Evolutionary conservation across 2,329 filamentous ascomycete genomes (phyloP), one percentile per base, ranked within the genome.

Genomic region (Aspergillus persii): DNA sequence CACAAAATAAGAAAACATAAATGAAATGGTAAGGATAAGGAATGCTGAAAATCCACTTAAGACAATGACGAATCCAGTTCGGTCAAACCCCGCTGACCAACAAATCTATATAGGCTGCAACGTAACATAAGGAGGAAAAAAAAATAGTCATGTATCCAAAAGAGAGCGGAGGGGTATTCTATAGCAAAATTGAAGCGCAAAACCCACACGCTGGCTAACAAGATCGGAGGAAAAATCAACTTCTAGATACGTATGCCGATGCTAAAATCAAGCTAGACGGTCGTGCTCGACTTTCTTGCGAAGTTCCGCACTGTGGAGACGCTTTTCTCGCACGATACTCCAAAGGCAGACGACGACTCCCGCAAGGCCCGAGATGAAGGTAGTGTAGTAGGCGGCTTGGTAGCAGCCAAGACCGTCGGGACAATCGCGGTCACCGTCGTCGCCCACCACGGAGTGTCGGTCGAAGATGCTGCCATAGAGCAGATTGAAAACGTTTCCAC

Each of bases 401-500:
- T 97, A 98, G 75, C 94, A 98, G 23, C 83, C 80, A 9, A 94
- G 75, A 0, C 95, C 95, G 29, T 94, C 86, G 23, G 83, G 81
- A 71, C 95, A 98, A 23, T 86, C 84, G 31, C 89, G 83, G 65
- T 92, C 87, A 23, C 91, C 92, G 47, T 86, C 83, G 0, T 84
- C 81, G 23, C 85, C 83, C 8, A 91, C 78, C 36, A 88, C 77
- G 26, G 89, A 93, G 74, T 97, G 92, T 8, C 79, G 78, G 72
- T 99, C 95, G 67, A 92, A 96, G 0, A 96, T 87, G 15, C 75
- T 78, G 52, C 95, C 95, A 72, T 98, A 99, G 59, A 95, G 86
- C 1, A 97, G 78, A 72, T 98, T 99, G 82, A 96, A 98, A 26
- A 96, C 75, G 68, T 98, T 96, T 53, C 92, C 93, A 8, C 89